phyloP scores from a whole-genome alignment of 768 basidiomycete species.

The Tylopilus felleus region DNA sequence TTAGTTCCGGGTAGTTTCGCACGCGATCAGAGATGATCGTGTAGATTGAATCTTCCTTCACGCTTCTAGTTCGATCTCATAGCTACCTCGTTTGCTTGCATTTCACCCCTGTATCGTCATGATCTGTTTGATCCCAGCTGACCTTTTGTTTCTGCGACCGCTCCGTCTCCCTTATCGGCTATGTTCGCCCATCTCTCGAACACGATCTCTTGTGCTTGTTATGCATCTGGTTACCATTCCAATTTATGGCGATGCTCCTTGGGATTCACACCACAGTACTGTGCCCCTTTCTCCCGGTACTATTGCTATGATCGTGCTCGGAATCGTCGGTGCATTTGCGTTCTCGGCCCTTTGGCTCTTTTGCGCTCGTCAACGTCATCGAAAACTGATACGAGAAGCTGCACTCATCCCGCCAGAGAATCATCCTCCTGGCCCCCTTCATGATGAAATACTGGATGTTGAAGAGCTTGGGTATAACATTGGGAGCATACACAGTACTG shows the following conservation, averaged over 20 bases:
- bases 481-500: background rate
- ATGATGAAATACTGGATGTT: constrained; percentile 20
- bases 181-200: constrained; percentile 2
- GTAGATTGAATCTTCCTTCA: constrained; percentile 6
- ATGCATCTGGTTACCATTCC: constrained; percentile 1
- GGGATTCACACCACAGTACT: constrained; percentile 4
- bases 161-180: constrained; percentile 11
- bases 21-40: constrained; percentile 9
- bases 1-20: background rate
- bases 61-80: constrained; percentile 3
- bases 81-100: constrained; percentile 2
- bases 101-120: constrained; percentile 21
- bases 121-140: constrained; percentile 12
- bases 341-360: constrained; percentile 31
- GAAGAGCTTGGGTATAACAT: constrained; percentile 10
- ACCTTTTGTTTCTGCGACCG: constrained; percentile 17
- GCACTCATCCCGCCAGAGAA: constrained; percentile 7
- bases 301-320: constrained; percentile 24
- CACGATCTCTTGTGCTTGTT: constrained; percentile 3
- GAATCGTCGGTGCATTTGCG: constrained; percentile 24
- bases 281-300: constrained; percentile 22
- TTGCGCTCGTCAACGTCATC: constrained; percentile 32
- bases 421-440: constrained; percentile 17
- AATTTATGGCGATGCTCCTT: constrained; percentile 3
- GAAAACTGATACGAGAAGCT: constrained; percentile 19